Evolutionary conservation across 2,329 filamentous ascomycete species (phyloP).

Genomic region (Claviceps sp.): DNA sequence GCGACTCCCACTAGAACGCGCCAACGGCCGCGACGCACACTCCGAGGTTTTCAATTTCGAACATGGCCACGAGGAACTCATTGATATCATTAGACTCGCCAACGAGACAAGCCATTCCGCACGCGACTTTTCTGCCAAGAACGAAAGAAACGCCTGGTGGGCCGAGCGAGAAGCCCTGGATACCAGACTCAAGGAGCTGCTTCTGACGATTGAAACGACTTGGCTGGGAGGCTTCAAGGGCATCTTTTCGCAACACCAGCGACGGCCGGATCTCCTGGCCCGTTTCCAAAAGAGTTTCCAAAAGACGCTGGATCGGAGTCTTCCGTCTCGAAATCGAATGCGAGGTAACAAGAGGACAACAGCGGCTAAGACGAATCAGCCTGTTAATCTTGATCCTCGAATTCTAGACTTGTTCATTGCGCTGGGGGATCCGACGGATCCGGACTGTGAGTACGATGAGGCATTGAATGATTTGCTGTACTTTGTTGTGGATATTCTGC

Average conservation of each 20-base stretch:
- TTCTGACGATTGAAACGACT: slow-evolving; percentile 77
- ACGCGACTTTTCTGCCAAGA: slow-evolving; percentile 58
- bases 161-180: slow-evolving; percentile 71
- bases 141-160: slow-evolving; percentile 81
- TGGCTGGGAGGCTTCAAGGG: slow-evolving; percentile 94
- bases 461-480: slow-evolving; percentile 85
- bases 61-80: slow-evolving; percentile 64
- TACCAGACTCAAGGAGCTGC: slow-evolving; percentile 57
- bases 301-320: slow-evolving; percentile 64
- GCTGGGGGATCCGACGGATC: slow-evolving; percentile 57
- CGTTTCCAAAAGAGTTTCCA: slow-evolving; percentile 70
- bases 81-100: slow-evolving; percentile 67
- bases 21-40: slow-evolving; percentile 68
- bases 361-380: slow-evolving; percentile 19
- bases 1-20: slow-evolving; percentile 70
- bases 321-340: slow-evolving; percentile 66
- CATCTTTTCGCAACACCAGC: slow-evolving; percentile 68
- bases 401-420: slow-evolving; percentile 84
- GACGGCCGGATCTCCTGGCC: slow-evolving; percentile 50
- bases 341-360: slow-evolving; percentile 41
- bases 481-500: slow-evolving; percentile 90
- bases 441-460: slow-evolving; percentile 68
- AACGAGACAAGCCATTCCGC: slow-evolving; percentile 70
- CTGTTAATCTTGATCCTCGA: slow-evolving; percentile 38
- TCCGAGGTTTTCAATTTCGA: slow-evolving; percentile 70